Evolutionary conservation across 1,284 basidiomycete species (phyloP), one percentile per base, ranked within the genome.

Genomic region (Cryptococcus neoformans): DNA sequence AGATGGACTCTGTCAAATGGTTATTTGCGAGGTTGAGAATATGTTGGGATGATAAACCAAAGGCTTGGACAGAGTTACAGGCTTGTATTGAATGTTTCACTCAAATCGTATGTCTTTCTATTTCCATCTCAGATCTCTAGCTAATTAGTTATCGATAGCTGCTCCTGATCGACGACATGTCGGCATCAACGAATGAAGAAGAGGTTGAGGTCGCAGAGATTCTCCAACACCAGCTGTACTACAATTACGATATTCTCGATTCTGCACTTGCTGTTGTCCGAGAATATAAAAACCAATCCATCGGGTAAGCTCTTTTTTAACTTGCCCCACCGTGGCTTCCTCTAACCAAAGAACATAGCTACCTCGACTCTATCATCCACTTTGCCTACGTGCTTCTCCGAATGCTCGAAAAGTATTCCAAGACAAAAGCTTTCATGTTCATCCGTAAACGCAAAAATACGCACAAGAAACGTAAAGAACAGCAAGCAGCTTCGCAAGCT

Each of bases 41-140:
- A 55, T 87, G 91, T 1, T 83, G 91, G 55, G 92, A 96, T 60
- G 90, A 92, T 64, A 92, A 92, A 88, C 92, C 92, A 37, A 90
- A 90, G 67, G 80, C 85, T 55, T 94, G 90, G 91, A 89, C 85
- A n/a, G 92, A 95, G 70, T 81, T 97, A 37, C 90, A 96, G 75
- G 90, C 91, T n/a, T 90, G 90, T 46, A 85, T 95, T 64, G 89
- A 94, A 67, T 94, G 91, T 75, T 84, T 96, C 60, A 91, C 90
- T 6, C 91, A 95, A 66, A 81, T 95, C 49, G 82, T 82, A 45
- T 62, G 80, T 63, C 4, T 34, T 45, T 1, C 35, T 14, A 1
- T 38, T 12, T 4, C 7, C 17, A 36, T 8, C 28, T 28, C 28
- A 4, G 3, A 28, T 28, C 28, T 28, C 28, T 28, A 4, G 28